These are phyloP conservation scores for Colletotrichum kahawae DNA, from an alignment of 2,329 filamentous ascomycete genomes.

Conservation along the genomic window DNA sequence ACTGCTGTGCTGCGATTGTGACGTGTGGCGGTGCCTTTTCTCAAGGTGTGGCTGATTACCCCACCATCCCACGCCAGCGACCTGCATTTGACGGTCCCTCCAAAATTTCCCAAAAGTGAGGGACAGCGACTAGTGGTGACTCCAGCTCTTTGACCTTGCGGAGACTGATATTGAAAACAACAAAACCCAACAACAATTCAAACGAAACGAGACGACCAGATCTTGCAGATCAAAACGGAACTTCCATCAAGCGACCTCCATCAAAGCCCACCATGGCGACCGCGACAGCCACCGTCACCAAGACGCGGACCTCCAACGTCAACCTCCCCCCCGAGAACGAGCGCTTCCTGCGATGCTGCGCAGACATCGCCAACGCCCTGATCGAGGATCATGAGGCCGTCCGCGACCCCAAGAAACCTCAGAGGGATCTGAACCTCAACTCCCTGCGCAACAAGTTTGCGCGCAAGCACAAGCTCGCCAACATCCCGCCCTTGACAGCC, in stretches of 20 bases:
- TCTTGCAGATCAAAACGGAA: background rate
- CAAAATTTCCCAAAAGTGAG: slow-evolving; percentile 15
- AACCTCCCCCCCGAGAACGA: slow-evolving; percentile 92
- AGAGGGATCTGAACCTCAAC: slow-evolving; percentile 93
- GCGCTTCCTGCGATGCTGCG: slow-evolving; percentile 90
- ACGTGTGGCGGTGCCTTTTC: background rate
- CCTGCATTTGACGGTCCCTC: slow-evolving; percentile 6
- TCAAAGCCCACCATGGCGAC: slow-evolving; percentile 39
- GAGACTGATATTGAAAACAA: background rate
- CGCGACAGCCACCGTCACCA: slow-evolving; percentile 63
- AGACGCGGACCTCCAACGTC: slow-evolving; percentile 70
- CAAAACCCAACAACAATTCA: background rate
- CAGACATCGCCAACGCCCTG: slow-evolving; percentile 90
- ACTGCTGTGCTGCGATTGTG: background rate
- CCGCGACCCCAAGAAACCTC: slow-evolving; percentile 73
- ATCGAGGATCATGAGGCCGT: slow-evolving; percentile 92
- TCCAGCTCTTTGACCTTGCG: background rate
- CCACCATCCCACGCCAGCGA: background rate
- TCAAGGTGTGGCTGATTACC: slow-evolving; percentile 13
- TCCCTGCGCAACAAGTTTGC: slow-evolving; percentile 83
- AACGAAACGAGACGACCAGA: no score
- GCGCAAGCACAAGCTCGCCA: slow-evolving; percentile 90
- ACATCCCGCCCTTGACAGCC: slow-evolving; percentile 88
- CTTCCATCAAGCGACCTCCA: fast-evolving
- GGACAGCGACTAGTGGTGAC: background rate